Conservation (phyloP, 176 grass and related monocot genomes). For the Aegilops speltoides region DNA sequence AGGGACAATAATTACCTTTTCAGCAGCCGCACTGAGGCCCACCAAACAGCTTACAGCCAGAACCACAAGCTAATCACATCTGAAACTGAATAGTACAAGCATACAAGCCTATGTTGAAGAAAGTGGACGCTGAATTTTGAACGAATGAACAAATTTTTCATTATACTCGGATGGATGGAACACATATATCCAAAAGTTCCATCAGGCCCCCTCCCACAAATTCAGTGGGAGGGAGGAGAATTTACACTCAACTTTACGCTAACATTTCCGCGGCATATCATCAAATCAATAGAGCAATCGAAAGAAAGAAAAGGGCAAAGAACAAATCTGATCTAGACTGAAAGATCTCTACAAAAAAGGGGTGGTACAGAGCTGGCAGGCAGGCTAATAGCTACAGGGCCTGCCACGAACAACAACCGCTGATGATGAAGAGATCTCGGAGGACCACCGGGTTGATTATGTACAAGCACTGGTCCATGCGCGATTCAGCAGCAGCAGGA, state of each 20-base stretch:
- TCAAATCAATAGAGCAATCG: slow-evolving; percentile 28
- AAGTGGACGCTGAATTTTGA: background rate
- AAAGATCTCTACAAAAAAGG: slow-evolving; percentile 42
- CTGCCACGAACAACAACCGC: slow-evolving; percentile 47
- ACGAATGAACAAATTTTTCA: slow-evolving; percentile 40
- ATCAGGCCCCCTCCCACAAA: slow-evolving; percentile 28
- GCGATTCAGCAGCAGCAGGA: slow-evolving; percentile 52
- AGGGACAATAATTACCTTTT: slow-evolving; percentile 22
- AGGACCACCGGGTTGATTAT: slow-evolving; percentile 62
- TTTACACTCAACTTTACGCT: slow-evolving; percentile 39
- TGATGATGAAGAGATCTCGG: slow-evolving; percentile 46
- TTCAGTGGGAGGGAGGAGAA: slow-evolving; percentile 28
- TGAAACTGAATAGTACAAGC: background rate
- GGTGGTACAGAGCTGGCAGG: slow-evolving; percentile 7
- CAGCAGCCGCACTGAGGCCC: background rate
- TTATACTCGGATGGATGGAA: slow-evolving; percentile 1
- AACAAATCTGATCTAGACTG: slow-evolving; percentile 53
- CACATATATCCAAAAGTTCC: slow-evolving; percentile 21
- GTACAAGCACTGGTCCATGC: slow-evolving; percentile 50
- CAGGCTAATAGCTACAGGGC: slow-evolving; percentile 24
- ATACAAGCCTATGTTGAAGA: background rate
- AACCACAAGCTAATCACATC: background rate
- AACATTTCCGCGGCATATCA: slow-evolving; percentile 20
- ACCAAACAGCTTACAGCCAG: background rate
- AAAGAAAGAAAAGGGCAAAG: background rate